A percentile compares a stretch with the other conserved stretches of the same genome.
Evolutionary conservation across 2,329 filamentous ascomycete genomes (phyloP).

Genomic region (Penicillium thymicola): DNA sequence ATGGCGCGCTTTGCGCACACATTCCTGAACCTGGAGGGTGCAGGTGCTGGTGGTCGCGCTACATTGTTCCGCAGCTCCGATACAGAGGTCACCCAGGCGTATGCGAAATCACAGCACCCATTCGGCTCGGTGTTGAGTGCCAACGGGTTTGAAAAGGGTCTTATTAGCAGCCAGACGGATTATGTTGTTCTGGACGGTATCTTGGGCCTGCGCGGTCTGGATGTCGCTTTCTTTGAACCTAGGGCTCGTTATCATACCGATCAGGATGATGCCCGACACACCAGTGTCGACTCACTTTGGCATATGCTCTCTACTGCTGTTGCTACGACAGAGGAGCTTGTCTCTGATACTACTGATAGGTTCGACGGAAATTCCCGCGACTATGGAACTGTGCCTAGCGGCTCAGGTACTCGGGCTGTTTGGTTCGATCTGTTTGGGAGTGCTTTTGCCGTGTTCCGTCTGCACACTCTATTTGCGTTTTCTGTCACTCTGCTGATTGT

Average conservation of each 20-base stretch:
- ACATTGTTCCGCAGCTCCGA: conserved; percentile 86
- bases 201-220: conserved; percentile 79
- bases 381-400: conserved; percentile 62
- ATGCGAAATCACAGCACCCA: conserved; percentile 67
- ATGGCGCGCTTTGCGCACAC: conserved; percentile 76
- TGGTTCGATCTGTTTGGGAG: conserved; percentile 93
- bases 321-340: conserved; percentile 68
- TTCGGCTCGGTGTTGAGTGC: conserved; percentile 79
- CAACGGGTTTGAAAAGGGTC: conserved; percentile 76
- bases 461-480: conserved; percentile 83
- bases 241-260: conserved; percentile 86
- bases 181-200: conserved; percentile 77
- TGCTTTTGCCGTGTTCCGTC: conserved; percentile 71
- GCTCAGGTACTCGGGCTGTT: conserved; percentile 66
- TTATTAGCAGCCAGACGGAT: conserved; percentile 84
- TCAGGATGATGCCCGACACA: conserved; percentile 79
- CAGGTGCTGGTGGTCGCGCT: conserved; percentile 84
- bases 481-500: conserved; percentile 79
- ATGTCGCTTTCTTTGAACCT: conserved; percentile 87
- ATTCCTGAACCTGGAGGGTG: conserved; percentile 92
- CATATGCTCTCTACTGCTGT: conserved; percentile 90
- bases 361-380: conserved; percentile 62
- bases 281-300: conserved; percentile 67
- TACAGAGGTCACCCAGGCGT: conserved; percentile 76
- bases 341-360: conserved; percentile 61